Conservation (phyloP, 2,329 filamentous ascomycete genomes). For the Scedosporium aurantiacum region DNA sequence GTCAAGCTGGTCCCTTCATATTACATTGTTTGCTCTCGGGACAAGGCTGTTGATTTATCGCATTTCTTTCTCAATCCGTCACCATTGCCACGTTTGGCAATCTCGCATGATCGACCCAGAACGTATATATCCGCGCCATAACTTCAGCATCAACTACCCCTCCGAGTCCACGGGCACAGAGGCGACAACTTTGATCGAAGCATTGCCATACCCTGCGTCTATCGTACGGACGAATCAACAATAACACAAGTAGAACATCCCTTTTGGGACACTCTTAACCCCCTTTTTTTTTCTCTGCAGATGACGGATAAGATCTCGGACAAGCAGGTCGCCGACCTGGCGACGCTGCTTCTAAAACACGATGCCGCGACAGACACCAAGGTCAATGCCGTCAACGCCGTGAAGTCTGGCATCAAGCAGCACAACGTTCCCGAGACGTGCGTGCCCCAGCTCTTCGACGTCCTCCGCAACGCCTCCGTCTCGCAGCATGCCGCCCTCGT, state of each 20-base stretch:
- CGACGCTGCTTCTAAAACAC: constrained; percentile 37
- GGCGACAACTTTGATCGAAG: background rate
- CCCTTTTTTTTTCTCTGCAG: background rate
- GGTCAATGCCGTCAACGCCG: constrained; percentile 56
- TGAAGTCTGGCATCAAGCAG: constrained; percentile 88
- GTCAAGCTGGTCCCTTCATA: no score
- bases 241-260: background rate
- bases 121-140: background rate
- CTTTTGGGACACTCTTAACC: background rate
- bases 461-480: constrained; percentile 61
- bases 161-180: background rate
- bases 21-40: background rate
- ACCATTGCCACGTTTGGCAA: background rate
- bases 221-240: background rate
- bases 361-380: constrained; percentile 61
- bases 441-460: constrained; percentile 69
- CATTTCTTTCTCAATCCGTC: background rate
- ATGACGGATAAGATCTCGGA: constrained; percentile 50
- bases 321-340: constrained; percentile 44
- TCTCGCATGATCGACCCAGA: background rate
- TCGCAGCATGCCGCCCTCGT: constrained; percentile 69
- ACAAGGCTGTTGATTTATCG: background rate
- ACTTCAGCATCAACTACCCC: background rate
- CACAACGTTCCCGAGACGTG: constrained; percentile 71
- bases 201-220: background rate